Base-by-base conservation (phyloP, 2,329 filamentous ascomycete species). In the Sphaerostilbella broomeana region DNA sequence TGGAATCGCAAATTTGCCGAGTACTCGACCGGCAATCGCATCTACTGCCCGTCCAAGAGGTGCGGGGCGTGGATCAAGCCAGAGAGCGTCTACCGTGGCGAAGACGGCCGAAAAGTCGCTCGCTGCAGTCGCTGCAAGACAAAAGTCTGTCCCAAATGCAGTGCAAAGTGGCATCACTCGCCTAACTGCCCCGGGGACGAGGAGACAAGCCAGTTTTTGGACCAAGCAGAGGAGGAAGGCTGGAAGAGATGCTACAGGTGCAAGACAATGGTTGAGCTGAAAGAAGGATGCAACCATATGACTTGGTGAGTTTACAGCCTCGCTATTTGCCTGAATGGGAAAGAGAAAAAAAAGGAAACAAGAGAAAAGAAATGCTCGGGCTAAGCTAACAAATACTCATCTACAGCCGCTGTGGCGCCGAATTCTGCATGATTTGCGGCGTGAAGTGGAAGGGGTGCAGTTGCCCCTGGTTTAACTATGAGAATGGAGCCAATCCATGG, bases 341-440 rank as follows among this genome's bases (percentile, higher is more conserved):
- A n/a, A n/a, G n/a, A n/a, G n/a, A n/a, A n/a, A n/a, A n/a, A n/a
- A n/a, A n/a, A n/a, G n/a, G n/a, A n/a, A n/a, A n/a, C n/a, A n/a
- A n/a, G n/a, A n/a, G n/a, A n/a, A n/a, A n/a, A n/a, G n/a, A n/a
- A n/a, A n/a, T n/a, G n/a, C n/a, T n/a, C n/a, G n/a, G n/a, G n/a
- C n/a, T n/a, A n/a, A n/a, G n/a, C n/a, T n/a, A n/a, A n/a, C n/a
- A n/a, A n/a, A n/a, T n/a, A n/a, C 11, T 33, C 25, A 17, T 19
- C 13, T 33, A 13, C 38, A 79, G 81, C 58, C 84, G 79, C 40
- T 94, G 88, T 54, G 81, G 77, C 38, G 85, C 85, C 19, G 76
- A 94, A 51, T 94, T 94, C 54, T 95, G 88, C 63, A 88, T 92
- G 76, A 73, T 86, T 18, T 95, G 88, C 56, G 87, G 84, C 16